phyloP scores from a whole-genome alignment of 441 rosid species.

The Jatropha multifida region DNA sequence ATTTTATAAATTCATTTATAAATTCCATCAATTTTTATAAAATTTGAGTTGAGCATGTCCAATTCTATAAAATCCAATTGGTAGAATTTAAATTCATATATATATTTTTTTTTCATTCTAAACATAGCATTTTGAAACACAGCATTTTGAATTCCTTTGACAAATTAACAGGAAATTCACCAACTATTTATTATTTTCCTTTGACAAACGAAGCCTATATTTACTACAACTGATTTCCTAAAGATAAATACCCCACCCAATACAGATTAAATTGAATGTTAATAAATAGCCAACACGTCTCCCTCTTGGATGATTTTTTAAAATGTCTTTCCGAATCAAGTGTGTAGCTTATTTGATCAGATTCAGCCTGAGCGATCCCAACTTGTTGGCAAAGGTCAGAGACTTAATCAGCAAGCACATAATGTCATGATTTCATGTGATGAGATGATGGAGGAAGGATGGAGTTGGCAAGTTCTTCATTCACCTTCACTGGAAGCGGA shows the following conservation, averaged over 20 bases:
- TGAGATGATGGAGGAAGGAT: constrained; percentile 57
- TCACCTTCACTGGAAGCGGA: constrained; percentile 77
- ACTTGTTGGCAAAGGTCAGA: constrained; percentile 26
- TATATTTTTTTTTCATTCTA: too few species aligned
- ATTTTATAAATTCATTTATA: too few species aligned
- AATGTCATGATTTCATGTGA: constrained; percentile 46
- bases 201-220: constrained; percentile 19
- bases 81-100: too few species aligned
- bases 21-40: too few species aligned
- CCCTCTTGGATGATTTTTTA: constrained; percentile 7
- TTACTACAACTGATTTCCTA: constrained; percentile 33
- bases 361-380: constrained; percentile 11
- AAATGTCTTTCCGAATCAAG: constrained; percentile 1
- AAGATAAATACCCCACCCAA: constrained; percentile 20
- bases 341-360: constrained; percentile 20
- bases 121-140: too few species aligned
- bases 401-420: constrained; percentile 17
- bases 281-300: constrained; percentile 15
- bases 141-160: too few species aligned
- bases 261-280: constrained; percentile 1
- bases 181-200: constrained; percentile 1
- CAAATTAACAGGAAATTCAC: neutral
- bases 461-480: constrained; percentile 74
- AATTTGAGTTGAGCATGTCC: too few species aligned
- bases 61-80: too few species aligned